Conservation (phyloP, 129 eudicot species). For the Calendula officinalis region DNA sequence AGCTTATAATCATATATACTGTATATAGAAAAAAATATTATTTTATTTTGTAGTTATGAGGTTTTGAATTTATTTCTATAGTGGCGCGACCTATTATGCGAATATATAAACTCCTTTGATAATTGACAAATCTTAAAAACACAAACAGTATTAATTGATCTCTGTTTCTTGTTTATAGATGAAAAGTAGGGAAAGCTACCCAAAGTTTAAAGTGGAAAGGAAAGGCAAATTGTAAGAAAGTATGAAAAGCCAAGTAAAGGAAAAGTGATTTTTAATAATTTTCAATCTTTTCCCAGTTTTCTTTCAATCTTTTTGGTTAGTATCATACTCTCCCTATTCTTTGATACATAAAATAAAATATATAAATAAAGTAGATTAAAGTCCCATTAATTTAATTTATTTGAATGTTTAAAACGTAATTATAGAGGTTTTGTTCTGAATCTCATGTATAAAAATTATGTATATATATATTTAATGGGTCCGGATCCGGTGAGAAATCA, state of each 20-base stretch:
- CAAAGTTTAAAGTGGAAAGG: conserved; percentile 39
- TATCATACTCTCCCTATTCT: conserved; percentile 3
- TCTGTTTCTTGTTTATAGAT: conserved; percentile 26
- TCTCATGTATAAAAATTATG: too few species aligned
- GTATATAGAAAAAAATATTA: too few species aligned
- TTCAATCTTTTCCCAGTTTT: conserved; percentile 24
- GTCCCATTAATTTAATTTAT: background rate
- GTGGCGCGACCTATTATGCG: too few species aligned
- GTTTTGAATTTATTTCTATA: too few species aligned
- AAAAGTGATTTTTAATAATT: conserved; percentile 32
- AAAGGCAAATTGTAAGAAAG: conserved; percentile 43
- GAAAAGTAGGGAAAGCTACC: conserved; percentile 38
- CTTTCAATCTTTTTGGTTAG: conserved; percentile 25
- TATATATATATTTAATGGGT: too few species aligned
- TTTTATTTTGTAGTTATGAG: too few species aligned
- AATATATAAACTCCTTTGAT: background rate
- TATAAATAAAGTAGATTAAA: background rate
- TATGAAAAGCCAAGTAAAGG: conserved; percentile 36
- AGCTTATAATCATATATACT: too few species aligned
- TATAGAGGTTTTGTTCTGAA: too few species aligned
- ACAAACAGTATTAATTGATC: conserved; percentile 13
- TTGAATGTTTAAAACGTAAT: conserved; percentile 8
- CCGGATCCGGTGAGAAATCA: too few species aligned
- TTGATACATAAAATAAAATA: conserved; percentile 1
- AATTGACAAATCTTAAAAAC: conserved; percentile 9